phyloP scores from a whole-genome alignment of 108 stramenopile species.

The Nannochloropsis salina region DNA sequence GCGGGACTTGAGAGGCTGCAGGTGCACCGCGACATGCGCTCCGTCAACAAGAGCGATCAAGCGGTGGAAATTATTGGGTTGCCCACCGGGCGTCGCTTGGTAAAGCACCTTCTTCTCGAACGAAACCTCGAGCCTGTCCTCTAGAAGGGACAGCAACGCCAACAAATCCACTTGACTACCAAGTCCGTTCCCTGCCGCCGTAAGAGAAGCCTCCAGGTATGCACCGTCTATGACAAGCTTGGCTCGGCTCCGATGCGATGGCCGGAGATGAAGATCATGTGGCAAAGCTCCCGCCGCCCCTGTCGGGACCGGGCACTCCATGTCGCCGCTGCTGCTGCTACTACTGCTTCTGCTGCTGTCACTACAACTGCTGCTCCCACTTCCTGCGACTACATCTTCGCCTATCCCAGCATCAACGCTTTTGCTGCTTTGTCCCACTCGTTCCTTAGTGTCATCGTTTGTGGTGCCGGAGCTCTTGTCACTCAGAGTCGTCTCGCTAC shows the following conservation, averaged over 20 bases:
- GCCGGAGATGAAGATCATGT: not conserved
- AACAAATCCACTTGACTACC: not conserved
- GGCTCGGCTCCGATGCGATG: not conserved
- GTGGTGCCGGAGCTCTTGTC: not conserved
- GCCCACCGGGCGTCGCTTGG: not conserved
- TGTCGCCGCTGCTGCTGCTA: not conserved
- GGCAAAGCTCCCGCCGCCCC: not conserved
- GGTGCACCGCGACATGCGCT: not conserved
- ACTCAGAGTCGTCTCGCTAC: not conserved
- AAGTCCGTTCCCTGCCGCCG: not conserved
- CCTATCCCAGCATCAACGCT: not conserved
- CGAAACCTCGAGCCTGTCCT: not conserved
- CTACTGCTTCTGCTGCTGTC: constrained; percentile 8
- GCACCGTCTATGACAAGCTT: constrained; percentile 14
- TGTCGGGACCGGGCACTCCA: not conserved
- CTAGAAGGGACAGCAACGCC: not conserved
- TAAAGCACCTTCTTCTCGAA: not conserved
- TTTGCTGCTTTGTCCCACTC: not conserved
- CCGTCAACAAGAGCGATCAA: not conserved
- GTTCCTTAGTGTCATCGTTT: not conserved
- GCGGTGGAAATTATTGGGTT: not conserved
- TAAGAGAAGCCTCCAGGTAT: not conserved
- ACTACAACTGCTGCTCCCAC: not conserved
- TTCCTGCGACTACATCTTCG: not conserved
- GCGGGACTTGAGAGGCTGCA: not conserved